These are phyloP conservation scores for Solioccasus polychromus DNA, from an alignment of 768 basidiomycete genomes.

Conservation along the genomic window DNA sequence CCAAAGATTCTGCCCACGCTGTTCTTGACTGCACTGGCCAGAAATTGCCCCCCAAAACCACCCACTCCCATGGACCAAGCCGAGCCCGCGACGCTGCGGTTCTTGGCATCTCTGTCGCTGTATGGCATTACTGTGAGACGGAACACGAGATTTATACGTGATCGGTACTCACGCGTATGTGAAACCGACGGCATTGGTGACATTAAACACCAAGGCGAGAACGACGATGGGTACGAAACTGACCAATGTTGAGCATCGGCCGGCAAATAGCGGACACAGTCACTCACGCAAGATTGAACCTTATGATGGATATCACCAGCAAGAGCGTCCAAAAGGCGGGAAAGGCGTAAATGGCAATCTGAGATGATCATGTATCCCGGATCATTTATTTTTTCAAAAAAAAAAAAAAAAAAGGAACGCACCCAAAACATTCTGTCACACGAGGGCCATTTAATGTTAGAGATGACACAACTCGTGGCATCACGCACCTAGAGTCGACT, in stretches of 20 bases:
- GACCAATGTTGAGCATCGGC: constrained; percentile 11
- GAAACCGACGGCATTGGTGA: constrained; percentile 94
- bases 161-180: constrained; percentile 75
- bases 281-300: constrained; percentile 82
- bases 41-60: constrained; percentile 79
- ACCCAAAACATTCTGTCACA: constrained; percentile 88
- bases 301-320: constrained; percentile 84
- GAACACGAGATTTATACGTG: constrained; percentile 1
- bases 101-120: constrained; percentile 91
- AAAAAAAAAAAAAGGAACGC: no score
- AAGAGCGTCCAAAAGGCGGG: constrained; percentile 86
- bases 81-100: constrained; percentile 63
- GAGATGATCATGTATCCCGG: constrained; percentile 17
- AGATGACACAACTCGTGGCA: constrained; percentile 4
- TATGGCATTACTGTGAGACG: constrained; percentile 11
- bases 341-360: constrained; percentile 89
- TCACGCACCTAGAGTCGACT: constrained; percentile 75
- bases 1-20: constrained; percentile 78
- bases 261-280: constrained; percentile 1
- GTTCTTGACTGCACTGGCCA: constrained; percentile 80
- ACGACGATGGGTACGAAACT: constrained; percentile 95
- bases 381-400: constrained; percentile 9
- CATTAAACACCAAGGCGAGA: constrained; percentile 93
- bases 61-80: constrained; percentile 74
- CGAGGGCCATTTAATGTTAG: constrained; percentile 6